Conservation (phyloP, 192 early-diverging fungal genomes). For the Backusella psychrophila region DNA sequence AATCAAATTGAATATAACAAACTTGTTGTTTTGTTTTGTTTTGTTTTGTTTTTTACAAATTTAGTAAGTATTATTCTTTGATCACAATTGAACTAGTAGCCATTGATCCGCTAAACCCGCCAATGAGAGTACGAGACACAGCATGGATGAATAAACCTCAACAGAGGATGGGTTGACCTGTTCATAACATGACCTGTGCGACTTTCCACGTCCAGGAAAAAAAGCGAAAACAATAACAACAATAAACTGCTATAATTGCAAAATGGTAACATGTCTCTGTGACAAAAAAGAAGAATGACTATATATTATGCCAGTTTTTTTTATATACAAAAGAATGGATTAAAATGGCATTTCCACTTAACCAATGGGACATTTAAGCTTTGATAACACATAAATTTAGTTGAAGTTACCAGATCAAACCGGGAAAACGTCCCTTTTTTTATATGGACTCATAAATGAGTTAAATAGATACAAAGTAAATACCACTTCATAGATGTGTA, state of each 20-base stretch:
- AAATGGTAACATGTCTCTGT: background rate
- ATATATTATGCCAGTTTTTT: too few species aligned
- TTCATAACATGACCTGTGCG: background rate
- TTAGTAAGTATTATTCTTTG: slow-evolving; percentile 53
- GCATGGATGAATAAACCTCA: slow-evolving; percentile 86
- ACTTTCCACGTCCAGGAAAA: slow-evolving; percentile 11
- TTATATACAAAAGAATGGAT: too few species aligned
- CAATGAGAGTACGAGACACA: slow-evolving; percentile 87
- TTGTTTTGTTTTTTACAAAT: background rate
- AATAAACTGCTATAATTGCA: background rate
- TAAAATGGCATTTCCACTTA: too few species aligned
- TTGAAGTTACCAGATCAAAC: too few species aligned
- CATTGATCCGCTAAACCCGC: slow-evolving; percentile 88
- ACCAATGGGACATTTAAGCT: too few species aligned
- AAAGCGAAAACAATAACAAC: background rate
- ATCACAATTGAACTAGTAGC: slow-evolving; percentile 80
- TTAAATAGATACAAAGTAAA: too few species aligned
- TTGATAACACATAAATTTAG: too few species aligned
- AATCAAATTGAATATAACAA: background rate
- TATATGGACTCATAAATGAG: too few species aligned
- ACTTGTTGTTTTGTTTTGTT: background rate
- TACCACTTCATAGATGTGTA: too few species aligned
- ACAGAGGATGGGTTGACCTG: background rate
- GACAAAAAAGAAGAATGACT: background rate
- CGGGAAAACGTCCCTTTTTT: too few species aligned